Base-by-base conservation (phyloP, 2,329 filamentous ascomycete species). In the Penicillium sp. region DNA sequence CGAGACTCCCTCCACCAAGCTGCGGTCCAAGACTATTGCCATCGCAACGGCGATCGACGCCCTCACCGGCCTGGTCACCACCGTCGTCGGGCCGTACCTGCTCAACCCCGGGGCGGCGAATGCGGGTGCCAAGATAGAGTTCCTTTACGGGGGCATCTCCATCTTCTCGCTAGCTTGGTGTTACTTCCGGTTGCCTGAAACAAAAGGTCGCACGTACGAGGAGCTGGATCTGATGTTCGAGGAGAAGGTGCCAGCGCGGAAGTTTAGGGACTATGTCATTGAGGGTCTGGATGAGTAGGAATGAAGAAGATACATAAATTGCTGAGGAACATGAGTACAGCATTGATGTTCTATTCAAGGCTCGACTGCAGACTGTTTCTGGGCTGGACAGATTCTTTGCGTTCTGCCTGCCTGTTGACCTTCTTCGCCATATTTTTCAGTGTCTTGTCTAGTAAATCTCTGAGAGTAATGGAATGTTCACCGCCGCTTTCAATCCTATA, bases 191-290 rank as follows among this genome's bases (percentile, higher is more conserved):
- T 61, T 78, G 6, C 72, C 75, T 1, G 76, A 78, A 56, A 67
- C 73, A 0, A 74, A 70, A 57, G 73, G 70, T 8, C 60, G 74
- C n/a, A 74, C 72, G 2, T 75, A 71, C 54, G 69, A 67, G 29
- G 76, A 79, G 64, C 55, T 79, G 14, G 76, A 78, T 57, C 63
- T 77, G 4, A 50, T 79, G 44, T 79, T 79, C 59, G 68, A 73
- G 53, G 65, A 69, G 44, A 68, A 65, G 20, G 62, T 75, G 1
- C 60, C 68, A 18, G 73, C 75, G 9, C 61, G 72, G 18, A 70
- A 75, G 44, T 77, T 73, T 29, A 25, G 23, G 23, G 23, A 25
- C 23, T 25, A 25, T 25, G 23, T 25, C 23, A 25, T 25, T 25
- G 23, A 25, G 23, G 23, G 23, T 25, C 23, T 25, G 23, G 23